Evolutionary conservation across 2,329 filamentous ascomycete species (phyloP).

Genomic region (Trichophyton schoenleinii): DNA sequence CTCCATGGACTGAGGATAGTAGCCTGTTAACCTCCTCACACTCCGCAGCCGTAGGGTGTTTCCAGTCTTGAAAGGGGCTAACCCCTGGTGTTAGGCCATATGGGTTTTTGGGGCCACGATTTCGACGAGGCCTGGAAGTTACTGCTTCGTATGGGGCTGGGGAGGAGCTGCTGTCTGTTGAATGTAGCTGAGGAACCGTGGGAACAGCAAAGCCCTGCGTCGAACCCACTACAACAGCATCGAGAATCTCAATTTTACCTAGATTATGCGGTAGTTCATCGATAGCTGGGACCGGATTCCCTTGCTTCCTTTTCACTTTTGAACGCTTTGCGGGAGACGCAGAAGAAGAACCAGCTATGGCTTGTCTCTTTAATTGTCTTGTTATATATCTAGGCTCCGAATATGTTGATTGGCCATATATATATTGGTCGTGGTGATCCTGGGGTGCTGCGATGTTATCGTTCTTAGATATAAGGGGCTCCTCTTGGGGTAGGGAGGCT

Average conservation of each 20-base stretch:
- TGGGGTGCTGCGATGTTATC: background rate
- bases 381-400: background rate
- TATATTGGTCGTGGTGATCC: background rate
- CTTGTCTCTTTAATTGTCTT: background rate
- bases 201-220: background rate
- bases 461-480: background rate
- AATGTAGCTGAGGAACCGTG: too few relatives aligned
- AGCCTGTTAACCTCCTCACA: conserved; percentile 57
- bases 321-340: background rate
- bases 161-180: background rate
- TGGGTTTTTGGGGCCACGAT: conserved; percentile 15
- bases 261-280: conserved; percentile 19
- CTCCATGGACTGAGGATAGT: conserved; percentile 53
- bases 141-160: background rate
- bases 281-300: background rate
- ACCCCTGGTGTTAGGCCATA: conserved; percentile 45
- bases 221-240: background rate
- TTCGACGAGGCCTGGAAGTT: background rate
- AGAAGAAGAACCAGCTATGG: background rate
- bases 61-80: conserved; percentile 54
- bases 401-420: background rate
- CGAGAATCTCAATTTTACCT: conserved; percentile 9
- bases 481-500: background rate
- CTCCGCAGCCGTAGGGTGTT: conserved; percentile 52
- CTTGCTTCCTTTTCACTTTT: background rate